Evolutionary conservation across 176 grass and related monocot species (phyloP), one percentile per base, ranked within the genome.

Genomic region (Carex parvula): DNA sequence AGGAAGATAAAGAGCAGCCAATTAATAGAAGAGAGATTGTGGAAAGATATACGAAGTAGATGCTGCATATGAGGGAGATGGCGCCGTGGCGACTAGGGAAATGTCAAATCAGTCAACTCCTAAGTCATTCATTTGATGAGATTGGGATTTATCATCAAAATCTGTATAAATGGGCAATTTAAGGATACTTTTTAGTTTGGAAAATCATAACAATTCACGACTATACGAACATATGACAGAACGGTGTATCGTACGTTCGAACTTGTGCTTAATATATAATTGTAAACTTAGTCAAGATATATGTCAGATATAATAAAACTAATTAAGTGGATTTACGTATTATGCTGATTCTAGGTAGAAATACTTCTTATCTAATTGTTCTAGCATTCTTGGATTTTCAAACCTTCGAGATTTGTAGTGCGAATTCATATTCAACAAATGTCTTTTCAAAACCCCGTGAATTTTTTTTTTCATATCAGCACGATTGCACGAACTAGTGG

Each of bases 291-390:
- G 60, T 37, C 35, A 37, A 10, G 7, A 63, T 22, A 62, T 62
- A 21, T 62, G 18, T n/a, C 59, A 21, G 18, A 18, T 57, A 15
- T 57, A 57, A 57, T 17, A 16, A 57, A 42, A 33, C 4, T 37
- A 37, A 37, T 3, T 37, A 37, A 14, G 22, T 24, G 22, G 22
- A 24, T 24, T 24, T 24, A 24, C 22, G 22, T 24, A 24, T 24
- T 24, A 24, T 24, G 0, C 22, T 24, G 22, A 24, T n/a, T n/a
- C n/a, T n/a, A 37, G 3, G n/a, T n/a, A n/a, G n/a, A n/a, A n/a
- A n/a, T n/a, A n/a, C n/a, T n/a, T n/a, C n/a, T n/a, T 87, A 92
- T 1, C 88, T 92, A 8, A 88, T 88, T 4, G 91, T 92, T 33
- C 88, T 88, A 20, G 79, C 26, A 1, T n/a, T n/a, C n/a, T n/a